Base-by-base conservation (phyloP, 176 grass and related monocot species). In the Bothriochloa decipiens region DNA sequence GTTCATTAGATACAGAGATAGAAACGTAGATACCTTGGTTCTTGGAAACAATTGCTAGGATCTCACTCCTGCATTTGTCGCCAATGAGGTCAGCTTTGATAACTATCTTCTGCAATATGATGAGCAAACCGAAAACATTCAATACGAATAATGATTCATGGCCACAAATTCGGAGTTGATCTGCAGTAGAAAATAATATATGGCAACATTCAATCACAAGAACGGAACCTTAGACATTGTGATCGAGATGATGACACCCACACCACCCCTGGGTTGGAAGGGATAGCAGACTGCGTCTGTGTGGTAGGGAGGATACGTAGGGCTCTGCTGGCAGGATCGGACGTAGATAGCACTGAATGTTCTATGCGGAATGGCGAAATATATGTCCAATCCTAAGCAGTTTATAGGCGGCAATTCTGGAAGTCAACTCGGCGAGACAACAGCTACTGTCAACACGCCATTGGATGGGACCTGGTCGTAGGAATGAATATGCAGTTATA, bases 71-170 rank as follows among this genome's bases (percentile, higher is more conserved):
- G 92, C 75, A 78, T 40, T 84, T 88, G 3, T 6, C 15, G 75
- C 86, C 65, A n/a, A 86, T 2, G 68, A 91, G 41, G 8, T 68
- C 78, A 10, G 87, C 83, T 36, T 72, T 81, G 76, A 94, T 66
- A 70, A 91, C 92, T 32, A 66, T 94, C 47, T 94, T 89, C 92
- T 91, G 86, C 73, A 68, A 25, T 53, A 11, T 11, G 2, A 61
- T 4, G 22, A 61, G 57, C 57, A 25, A 61, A 0, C 57, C 23
- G n/a, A 18, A 85, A 67, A 7, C 20, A 40, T n/a, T 77, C 17
- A 40, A 37, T 23, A 88, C 76, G 8, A 8, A 79, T 33, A 8
- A 6, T 53, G 18, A 15, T 35, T 72, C 39, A 35, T 39, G 13
- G 12, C 2, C 68, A 72, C 40, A 46, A 42, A 40, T 46, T 14